Evolutionary conservation across 345 rosid species (phyloP).

Genomic region (Lumnitzera littorea): DNA sequence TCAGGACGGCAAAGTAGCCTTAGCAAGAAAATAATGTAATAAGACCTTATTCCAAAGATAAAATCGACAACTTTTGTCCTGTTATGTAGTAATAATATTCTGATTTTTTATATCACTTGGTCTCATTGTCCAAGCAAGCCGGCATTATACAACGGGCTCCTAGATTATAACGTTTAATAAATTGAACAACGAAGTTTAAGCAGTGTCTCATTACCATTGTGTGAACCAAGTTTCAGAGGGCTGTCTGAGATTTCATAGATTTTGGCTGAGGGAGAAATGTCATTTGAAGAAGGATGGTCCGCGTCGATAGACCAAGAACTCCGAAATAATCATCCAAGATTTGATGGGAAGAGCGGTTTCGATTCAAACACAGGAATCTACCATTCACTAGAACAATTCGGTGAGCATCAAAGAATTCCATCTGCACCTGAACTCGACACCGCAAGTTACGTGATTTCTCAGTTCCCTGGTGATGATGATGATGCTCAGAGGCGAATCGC

Average conservation of each 20-base stretch:
- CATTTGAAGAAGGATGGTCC: conserved; percentile 16
- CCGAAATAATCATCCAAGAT: not conserved
- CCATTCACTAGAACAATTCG: conserved; percentile 25
- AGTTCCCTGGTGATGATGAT: conserved; percentile 22
- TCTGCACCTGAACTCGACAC: conserved; percentile 25
- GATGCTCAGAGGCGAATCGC: conserved; percentile 28
- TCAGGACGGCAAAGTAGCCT: too few relatives aligned
- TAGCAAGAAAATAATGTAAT: too few relatives aligned
- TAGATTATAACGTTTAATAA: too few relatives aligned
- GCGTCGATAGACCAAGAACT: conserved; percentile 7
- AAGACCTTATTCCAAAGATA: too few relatives aligned
- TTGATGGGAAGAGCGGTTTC: conserved; percentile 22
- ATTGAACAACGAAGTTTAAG: too few relatives aligned
- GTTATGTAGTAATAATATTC: too few relatives aligned
- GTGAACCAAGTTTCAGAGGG: too few relatives aligned
- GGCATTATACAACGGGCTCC: too few relatives aligned
- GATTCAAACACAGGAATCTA: conserved; percentile 33
- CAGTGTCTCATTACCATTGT: too few relatives aligned
- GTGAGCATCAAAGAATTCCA: conserved; percentile 25
- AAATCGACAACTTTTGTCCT: too few relatives aligned
- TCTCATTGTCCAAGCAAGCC: too few relatives aligned
- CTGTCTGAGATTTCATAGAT: not conserved
- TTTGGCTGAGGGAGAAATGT: not conserved
- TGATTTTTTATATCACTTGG: too few relatives aligned
- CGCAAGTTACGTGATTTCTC: conserved; percentile 31